These are phyloP conservation scores for Phytophthora syringae DNA, from an alignment of 352 stramenopile species.

Conservation along the genomic window DNA sequence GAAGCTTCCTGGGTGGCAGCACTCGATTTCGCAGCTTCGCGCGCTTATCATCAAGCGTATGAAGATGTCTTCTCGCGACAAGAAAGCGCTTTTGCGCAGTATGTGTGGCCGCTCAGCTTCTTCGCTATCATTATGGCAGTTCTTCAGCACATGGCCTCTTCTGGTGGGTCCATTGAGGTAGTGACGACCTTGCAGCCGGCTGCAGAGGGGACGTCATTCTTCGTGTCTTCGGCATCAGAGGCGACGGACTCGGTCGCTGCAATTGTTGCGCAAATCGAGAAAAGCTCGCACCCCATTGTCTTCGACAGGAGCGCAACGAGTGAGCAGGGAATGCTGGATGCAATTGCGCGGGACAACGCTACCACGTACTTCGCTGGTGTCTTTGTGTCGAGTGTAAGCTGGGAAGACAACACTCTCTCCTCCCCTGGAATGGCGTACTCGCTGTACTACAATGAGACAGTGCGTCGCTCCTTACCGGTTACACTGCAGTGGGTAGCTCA, in stretches of 20 bases:
- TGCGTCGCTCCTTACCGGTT: constrained; percentile 66
- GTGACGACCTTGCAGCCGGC: constrained; percentile 54
- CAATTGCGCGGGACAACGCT: constrained; percentile 42
- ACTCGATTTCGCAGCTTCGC: constrained; percentile 50
- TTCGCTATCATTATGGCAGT: constrained; percentile 64
- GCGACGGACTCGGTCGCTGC: constrained; percentile 31
- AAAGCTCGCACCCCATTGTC: constrained; percentile 29
- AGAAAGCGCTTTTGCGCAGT: constrained; percentile 70
- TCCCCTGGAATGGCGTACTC: constrained; percentile 44
- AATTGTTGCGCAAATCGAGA: constrained; percentile 41
- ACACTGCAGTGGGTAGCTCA: constrained; percentile 63
- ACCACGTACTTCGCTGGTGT: constrained; percentile 68
- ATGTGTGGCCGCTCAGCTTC: constrained; percentile 70
- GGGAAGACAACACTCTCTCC: constrained; percentile 13
- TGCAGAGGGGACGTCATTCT: constrained; percentile 49
- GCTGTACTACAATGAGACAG: constrained; percentile 75
- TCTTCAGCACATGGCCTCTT: constrained; percentile 43
- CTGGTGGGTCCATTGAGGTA: constrained; percentile 46
- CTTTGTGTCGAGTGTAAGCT: constrained; percentile 54
- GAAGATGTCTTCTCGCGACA: constrained; percentile 64
- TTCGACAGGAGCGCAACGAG: constrained; percentile 38
- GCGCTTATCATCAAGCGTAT: constrained; percentile 64
- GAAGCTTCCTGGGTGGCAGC: constrained; percentile 29
- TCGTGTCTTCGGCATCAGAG: constrained; percentile 41
- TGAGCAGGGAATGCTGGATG: constrained; percentile 47